phyloP scores from a whole-genome alignment of 2,329 filamentous ascomycete genomes.

The Talaromyces sp. region DNA sequence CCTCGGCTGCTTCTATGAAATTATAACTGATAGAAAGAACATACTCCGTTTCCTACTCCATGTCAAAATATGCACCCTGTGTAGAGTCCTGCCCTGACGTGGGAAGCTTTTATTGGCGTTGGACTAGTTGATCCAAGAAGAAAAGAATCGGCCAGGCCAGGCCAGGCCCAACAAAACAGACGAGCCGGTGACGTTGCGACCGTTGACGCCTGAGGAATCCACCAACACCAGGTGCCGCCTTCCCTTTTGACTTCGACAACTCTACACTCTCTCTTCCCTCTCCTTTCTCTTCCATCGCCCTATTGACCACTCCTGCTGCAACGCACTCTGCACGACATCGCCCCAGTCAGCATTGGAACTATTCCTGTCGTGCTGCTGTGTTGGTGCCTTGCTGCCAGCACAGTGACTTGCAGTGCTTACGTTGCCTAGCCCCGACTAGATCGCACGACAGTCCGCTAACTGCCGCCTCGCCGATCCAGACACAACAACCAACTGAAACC shows the following conservation, averaged over 20 bases:
- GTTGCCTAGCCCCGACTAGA: conserved; percentile 14
- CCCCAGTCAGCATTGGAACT: not conserved
- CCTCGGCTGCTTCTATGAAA: not conserved
- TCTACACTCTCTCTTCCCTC: not conserved
- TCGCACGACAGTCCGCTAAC: conserved; percentile 4
- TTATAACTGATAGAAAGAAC: not conserved
- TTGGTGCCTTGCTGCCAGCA: conserved; percentile 13
- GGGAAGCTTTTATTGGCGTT: conserved; percentile 27
- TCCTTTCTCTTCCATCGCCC: not conserved
- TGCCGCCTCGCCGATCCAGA: conserved; percentile 14
- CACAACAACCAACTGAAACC: conserved; percentile 4
- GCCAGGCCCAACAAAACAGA: conserved; percentile 15
- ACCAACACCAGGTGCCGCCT: not conserved
- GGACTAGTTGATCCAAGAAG: not conserved
- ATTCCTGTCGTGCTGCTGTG: not conserved
- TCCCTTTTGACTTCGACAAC: not conserved
- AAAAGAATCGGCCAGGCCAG: conserved; percentile 1
- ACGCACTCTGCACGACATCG: not conserved
- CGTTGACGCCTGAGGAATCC: conserved; percentile 17
- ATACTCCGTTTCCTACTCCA: not conserved
- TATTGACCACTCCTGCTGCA: not conserved
- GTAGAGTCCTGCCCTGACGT: conserved; percentile 24
- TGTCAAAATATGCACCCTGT: too few species aligned
- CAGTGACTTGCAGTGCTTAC: conserved; percentile 9
- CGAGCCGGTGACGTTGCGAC: not conserved